These are phyloP conservation scores for Neurospora sp. DNA, from an alignment of 495 filamentous ascomycete genomes.

Conservation along the genomic window DNA sequence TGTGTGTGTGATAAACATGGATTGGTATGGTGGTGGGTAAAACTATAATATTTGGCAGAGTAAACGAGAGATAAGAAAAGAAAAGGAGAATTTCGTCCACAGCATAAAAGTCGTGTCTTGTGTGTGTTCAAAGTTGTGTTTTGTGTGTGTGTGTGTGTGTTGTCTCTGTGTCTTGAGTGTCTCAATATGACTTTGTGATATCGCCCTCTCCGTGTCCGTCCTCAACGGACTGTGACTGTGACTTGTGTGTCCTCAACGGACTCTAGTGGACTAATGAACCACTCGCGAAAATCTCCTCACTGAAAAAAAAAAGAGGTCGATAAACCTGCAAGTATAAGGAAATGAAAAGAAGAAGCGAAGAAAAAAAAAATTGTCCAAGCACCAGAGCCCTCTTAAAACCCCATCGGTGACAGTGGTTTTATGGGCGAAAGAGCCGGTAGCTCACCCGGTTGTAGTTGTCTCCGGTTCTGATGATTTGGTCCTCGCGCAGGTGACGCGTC, in stretches of 20 bases:
- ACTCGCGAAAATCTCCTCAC: neutral
- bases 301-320: neutral
- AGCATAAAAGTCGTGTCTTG: slow-evolving; percentile 6
- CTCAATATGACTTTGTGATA: neutral
- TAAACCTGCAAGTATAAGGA: neutral
- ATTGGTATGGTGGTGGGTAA: neutral
- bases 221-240: neutral
- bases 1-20: neutral
- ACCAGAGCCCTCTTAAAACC: slow-evolving; percentile 26
- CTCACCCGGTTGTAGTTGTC: slow-evolving; percentile 15
- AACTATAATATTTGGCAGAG: neutral
- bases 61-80: neutral
- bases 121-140: neutral
- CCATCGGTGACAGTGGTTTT: slow-evolving; percentile 62
- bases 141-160: neutral
- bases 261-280: slow-evolving; percentile 1
- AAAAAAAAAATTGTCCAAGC: neutral
- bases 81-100: slow-evolving; percentile 6
- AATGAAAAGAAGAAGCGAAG: neutral
- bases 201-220: neutral
- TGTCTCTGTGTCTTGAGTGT: neutral
- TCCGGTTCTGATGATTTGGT: slow-evolving; percentile 4
- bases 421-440: slow-evolving; percentile 55
- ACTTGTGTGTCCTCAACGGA: slow-evolving; percentile 6
- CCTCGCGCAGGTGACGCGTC: slow-evolving; percentile 24